phyloP scores from a whole-genome alignment of 352 stramenopile species.

The Globisporangium canariense region DNA sequence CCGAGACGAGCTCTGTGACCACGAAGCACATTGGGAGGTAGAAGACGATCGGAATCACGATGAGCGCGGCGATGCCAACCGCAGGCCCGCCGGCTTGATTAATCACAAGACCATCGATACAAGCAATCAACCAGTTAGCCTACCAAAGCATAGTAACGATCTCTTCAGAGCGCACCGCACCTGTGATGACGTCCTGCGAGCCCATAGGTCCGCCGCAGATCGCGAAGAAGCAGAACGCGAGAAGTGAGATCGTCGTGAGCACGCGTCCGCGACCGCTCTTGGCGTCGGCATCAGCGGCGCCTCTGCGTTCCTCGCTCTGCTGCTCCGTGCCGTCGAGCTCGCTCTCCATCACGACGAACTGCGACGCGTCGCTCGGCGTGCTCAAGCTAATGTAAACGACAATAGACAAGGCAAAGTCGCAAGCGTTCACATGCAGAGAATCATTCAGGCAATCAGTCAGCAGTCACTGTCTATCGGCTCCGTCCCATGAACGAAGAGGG shows the following conservation, averaged over 20 bases:
- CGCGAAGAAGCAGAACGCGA: conserved; percentile 58
- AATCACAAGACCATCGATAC: neutral
- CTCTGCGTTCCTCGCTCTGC: neutral
- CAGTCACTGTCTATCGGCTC: neutral
- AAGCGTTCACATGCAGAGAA: neutral
- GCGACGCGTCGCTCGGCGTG: conserved; percentile 13
- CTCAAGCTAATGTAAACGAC: conserved; percentile 1
- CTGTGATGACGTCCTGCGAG: conserved; percentile 37
- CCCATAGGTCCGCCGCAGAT: conserved; percentile 42
- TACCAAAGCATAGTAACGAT: neutral
- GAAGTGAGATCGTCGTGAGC: conserved; percentile 34
- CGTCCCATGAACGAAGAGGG: neutral
- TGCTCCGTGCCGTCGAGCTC: conserved; percentile 11
- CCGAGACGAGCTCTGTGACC: conserved; percentile 44
- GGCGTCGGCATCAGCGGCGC: conserved; percentile 9
- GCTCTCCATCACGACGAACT: conserved; percentile 20
- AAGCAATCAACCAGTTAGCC: neutral
- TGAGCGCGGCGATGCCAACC: conserved; percentile 29
- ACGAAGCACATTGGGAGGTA: conserved; percentile 47
- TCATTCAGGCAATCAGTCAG: neutral
- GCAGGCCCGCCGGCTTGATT: conserved; percentile 36
- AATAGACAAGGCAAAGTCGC: neutral
- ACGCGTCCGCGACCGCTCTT: conserved; percentile 16
- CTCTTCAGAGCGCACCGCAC: conserved; percentile 7
- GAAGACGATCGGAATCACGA: conserved; percentile 41